These are phyloP conservation scores for Rubia balearica DNA, from an alignment of 305 asterid genomes.

Conservation along the genomic window DNA sequence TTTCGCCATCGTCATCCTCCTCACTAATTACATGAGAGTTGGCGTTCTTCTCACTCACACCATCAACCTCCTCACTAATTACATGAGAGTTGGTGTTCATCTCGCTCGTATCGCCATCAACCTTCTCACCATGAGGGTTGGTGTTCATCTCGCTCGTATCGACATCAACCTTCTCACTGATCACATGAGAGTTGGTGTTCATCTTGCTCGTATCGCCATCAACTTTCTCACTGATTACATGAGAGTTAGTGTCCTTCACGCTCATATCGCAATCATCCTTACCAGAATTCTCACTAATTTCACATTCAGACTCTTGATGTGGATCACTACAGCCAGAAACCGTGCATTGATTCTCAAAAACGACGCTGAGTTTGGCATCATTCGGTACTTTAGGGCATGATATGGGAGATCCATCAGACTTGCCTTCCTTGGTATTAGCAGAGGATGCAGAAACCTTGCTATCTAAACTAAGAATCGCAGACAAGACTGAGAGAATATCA, in stretches of 20 bases:
- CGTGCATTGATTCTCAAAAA: constrained; percentile 38
- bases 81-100: constrained; percentile 17
- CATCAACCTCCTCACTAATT: neutral
- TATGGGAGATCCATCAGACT: constrained; percentile 36
- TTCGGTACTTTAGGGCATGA: constrained; percentile 31
- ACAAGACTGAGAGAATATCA: constrained; percentile 41
- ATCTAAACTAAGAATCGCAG: constrained; percentile 38
- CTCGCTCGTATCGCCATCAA: constrained; percentile 23
- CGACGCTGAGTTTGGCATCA: constrained; percentile 32
- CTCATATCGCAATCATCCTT: too few relatives aligned
- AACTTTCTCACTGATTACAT: too few relatives aligned
- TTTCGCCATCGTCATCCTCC: neutral
- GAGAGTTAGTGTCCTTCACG: too few relatives aligned
- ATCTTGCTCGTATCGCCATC: too few relatives aligned
- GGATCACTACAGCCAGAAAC: constrained; percentile 33
- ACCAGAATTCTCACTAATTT: neutral
- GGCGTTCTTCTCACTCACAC: too few relatives aligned
- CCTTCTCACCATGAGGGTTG: constrained; percentile 2
- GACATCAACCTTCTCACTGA: neutral
- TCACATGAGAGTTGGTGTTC: too few relatives aligned
- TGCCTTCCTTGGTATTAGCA: constrained; percentile 36
- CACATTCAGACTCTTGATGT: constrained; percentile 24
- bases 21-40: neutral
- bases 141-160: neutral
- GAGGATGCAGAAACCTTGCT: constrained; percentile 47